Evolutionary conservation across 495 filamentous ascomycete species (phyloP).

Genomic region (Penicillium manginii): DNA sequence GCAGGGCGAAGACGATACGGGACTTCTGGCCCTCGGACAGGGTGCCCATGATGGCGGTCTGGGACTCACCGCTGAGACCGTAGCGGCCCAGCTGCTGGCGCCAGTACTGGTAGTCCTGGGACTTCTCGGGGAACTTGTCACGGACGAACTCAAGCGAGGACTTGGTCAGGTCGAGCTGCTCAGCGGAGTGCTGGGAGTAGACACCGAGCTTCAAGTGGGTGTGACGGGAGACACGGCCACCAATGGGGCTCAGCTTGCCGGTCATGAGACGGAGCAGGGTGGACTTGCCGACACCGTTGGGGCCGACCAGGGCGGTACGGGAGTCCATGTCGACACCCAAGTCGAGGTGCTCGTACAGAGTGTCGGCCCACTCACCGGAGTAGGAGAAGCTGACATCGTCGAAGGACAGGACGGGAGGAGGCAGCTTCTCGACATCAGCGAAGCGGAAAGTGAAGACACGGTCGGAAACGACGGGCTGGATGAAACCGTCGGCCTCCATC

Average conservation of each 20-base stretch:
- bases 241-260: constrained; percentile 85
- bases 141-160: constrained; percentile 96
- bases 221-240: constrained; percentile 82
- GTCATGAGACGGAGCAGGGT: constrained; percentile 97
- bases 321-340: constrained; percentile 99
- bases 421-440: constrained; percentile 97
- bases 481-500: constrained; percentile 99
- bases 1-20: constrained; percentile 94
- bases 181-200: constrained; percentile 97
- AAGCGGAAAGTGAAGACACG: constrained; percentile 98
- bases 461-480: constrained; percentile 84
- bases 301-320: constrained; percentile 93
- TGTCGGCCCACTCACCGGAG: constrained; percentile 84
- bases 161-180: constrained; percentile 98
- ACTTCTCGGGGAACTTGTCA: constrained; percentile 87
- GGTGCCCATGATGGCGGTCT: constrained; percentile 97
- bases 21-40: constrained; percentile 97
- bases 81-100: constrained; percentile 95
- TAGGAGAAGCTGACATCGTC: constrained; percentile 98
- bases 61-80: constrained; percentile 85
- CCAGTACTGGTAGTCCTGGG: constrained; percentile 99
- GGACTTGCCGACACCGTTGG: constrained; percentile 99
- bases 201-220: constrained; percentile 98
- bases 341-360: constrained; percentile 94
- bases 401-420: constrained; percentile 93